Evolutionary conservation across 106 monocot genomes (phyloP), one percentile per base, ranked within the genome.

Genomic region (Acorus gramineus): DNA sequence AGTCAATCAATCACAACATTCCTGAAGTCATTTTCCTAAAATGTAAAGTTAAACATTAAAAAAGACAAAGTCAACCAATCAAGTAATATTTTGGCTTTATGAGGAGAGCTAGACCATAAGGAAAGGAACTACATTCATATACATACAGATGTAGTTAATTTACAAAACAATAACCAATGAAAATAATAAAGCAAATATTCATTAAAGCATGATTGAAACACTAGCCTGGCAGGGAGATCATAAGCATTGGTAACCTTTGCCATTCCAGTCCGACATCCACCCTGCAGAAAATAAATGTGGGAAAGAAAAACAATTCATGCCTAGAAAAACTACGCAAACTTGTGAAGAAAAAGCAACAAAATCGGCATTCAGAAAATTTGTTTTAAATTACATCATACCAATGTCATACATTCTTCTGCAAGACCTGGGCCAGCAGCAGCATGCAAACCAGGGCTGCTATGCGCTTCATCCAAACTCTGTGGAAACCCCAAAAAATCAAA

Each of bases 161-260:
- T 28, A 28, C 28, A 28, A 28, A 28, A 28, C 28, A 28, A 28
- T 28, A 0, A 28, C 28, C 28, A 28, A 28, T 28, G 28, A 28
- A 28, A 28, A 28, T 28, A 28, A 28, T 28, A 28, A 49, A 3
- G 64, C 54, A 7, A 50, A 58, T 42, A 43, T 8, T 49, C 50
- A 14, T 47, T 59, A 2, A 28, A 28, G 28, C 28, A 28, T 28
- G 28, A 5, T 3, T 43, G 3, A 13, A 75, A 6, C 13, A 65
- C 69, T 49, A 11, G 92, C 98, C 92, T 88, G 55, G 98, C 83
- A 49, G 98, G 98, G 46, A 98, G 98, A 85, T 98, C 88, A 79
- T 98, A 98, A n/a, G 98, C 98, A 74, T 92, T 86, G 44, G 98
- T 98, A 66, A 92, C 77, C 76, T 92, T 98, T 5, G 98, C 92